Conservation (phyloP, 306 rosid genomes). For the Gynostemma pentaphyllum region DNA sequence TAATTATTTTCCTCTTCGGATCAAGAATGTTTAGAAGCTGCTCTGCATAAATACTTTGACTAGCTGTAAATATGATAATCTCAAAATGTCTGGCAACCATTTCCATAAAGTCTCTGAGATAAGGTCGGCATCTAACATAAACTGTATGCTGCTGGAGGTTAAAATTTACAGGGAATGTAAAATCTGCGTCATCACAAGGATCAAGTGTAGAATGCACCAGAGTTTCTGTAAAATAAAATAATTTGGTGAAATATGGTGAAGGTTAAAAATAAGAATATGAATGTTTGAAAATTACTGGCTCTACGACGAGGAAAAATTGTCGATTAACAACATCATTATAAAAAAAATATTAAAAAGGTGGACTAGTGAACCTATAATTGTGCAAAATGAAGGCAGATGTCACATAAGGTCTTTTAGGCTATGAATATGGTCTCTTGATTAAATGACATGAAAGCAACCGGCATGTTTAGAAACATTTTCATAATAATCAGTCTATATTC, state of each 20-base stretch:
- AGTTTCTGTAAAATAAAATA: slow-evolving; percentile 60
- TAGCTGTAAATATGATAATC: slow-evolving; percentile 93
- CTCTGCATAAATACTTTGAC: slow-evolving; percentile 98
- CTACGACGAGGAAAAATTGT: background rate
- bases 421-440: background rate
- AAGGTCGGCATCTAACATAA: slow-evolving; percentile 94
- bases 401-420: background rate
- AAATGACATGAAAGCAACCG: too few species aligned
- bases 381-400: background rate
- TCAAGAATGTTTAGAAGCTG: slow-evolving; percentile 93
- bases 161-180: slow-evolving; percentile 87
- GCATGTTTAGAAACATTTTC: background rate
- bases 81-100: slow-evolving; percentile 70
- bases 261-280: background rate
- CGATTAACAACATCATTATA: background rate
- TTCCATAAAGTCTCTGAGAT: slow-evolving; percentile 79
- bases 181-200: slow-evolving; percentile 85
- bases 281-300: slow-evolving; percentile 1
- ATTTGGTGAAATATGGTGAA: background rate
- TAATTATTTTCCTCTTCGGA: slow-evolving; percentile 89
- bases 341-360: background rate
- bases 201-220: slow-evolving; percentile 92
- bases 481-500: background rate
- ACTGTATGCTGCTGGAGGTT: slow-evolving; percentile 79
- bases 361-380: background rate